These are phyloP conservation scores for Aspergillus caelatus DNA, from an alignment of 2,329 filamentous ascomycete species.

Conservation along the genomic window DNA sequence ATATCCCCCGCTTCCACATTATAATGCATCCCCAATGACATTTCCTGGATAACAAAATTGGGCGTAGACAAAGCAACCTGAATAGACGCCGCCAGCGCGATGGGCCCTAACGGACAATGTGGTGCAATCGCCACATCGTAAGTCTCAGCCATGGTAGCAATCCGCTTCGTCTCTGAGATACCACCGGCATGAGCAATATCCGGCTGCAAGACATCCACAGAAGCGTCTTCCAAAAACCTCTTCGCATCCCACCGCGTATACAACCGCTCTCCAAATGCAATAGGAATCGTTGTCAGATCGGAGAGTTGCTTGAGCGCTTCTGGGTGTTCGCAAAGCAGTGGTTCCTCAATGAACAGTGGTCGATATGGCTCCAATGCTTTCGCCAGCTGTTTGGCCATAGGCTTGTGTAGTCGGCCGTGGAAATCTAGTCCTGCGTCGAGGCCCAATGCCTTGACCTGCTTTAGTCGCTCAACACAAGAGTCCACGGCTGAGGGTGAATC, in stretches of 20 bases:
- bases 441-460: constrained; percentile 68
- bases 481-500: constrained; percentile 69
- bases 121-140: constrained; percentile 75
- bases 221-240: constrained; percentile 68
- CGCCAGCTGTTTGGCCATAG: constrained; percentile 79
- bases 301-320: constrained; percentile 66
- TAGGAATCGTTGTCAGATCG: constrained; percentile 61
- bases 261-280: constrained; percentile 72
- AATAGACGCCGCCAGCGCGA: constrained; percentile 71
- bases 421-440: constrained; percentile 77
- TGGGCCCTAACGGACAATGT: constrained; percentile 73
- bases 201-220: constrained; percentile 72
- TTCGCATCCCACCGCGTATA: constrained; percentile 75
- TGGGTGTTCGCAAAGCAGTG: constrained; percentile 69
- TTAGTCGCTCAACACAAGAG: constrained; percentile 66
- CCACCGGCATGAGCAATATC: constrained; percentile 73
- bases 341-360: constrained; percentile 76
- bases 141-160: constrained; percentile 71
- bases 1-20: constrained; percentile 55
- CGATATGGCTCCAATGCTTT: constrained; percentile 66
- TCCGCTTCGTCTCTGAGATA: constrained; percentile 70
- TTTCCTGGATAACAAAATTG: constrained; percentile 78
- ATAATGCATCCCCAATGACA: constrained; percentile 80
- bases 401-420: constrained; percentile 74
- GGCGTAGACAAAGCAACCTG: constrained; percentile 64